A percentile compares a stretch with the other conserved stretches of the same genome.
phyloP scores from a whole-genome alignment of 352 stramenopile species.

The Phytopythium montanum region DNA sequence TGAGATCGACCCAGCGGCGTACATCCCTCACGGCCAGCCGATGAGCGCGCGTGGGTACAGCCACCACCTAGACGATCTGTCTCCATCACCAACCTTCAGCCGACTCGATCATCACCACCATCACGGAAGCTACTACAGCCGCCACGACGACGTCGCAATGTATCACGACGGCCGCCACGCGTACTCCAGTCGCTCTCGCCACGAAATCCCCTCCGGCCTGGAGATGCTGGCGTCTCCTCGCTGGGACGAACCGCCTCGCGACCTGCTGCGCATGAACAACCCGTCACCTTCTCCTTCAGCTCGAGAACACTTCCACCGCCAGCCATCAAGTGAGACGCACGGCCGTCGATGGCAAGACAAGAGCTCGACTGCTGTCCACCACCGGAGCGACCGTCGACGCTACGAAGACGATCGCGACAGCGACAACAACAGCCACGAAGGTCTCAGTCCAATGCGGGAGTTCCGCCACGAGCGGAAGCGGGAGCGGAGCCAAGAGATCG shows the following conservation, averaged over 20 bases:
- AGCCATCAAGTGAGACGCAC: background rate
- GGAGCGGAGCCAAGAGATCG: background rate
- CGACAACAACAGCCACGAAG: background rate
- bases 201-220: background rate
- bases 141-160: slow-evolving; percentile 9
- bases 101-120: slow-evolving; percentile 14
- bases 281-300: background rate
- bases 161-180: slow-evolving; percentile 4
- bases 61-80: background rate
- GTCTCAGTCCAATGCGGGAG: background rate
- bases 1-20: slow-evolving; percentile 24
- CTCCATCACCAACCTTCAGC: background rate
- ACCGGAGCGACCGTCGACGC: background rate
- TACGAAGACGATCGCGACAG: background rate
- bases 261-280: background rate
- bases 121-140: slow-evolving; percentile 10
- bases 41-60: slow-evolving; percentile 3
- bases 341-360: background rate
- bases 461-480: slow-evolving; percentile 3
- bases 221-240: slow-evolving; percentile 2
- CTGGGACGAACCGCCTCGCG: background rate
- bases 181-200: background rate
- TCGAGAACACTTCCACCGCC: background rate
- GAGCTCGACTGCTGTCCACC: background rate
- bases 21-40: slow-evolving; percentile 11